phyloP scores from a whole-genome alignment of 352 stramenopile genomes.

The Phytophthora boehmeriae region DNA sequence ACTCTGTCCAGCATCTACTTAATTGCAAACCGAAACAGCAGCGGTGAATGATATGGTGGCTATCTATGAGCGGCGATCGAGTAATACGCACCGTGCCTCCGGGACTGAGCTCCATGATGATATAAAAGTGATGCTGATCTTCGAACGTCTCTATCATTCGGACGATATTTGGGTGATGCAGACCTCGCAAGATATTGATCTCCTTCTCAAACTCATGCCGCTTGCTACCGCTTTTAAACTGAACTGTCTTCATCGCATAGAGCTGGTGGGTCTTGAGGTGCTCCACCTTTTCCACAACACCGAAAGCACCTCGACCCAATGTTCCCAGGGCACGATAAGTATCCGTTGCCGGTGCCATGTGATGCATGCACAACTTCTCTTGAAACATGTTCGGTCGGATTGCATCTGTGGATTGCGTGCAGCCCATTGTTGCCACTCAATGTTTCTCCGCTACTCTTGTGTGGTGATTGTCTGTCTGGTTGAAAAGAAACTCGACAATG shows the following conservation, averaged over 20 bases:
- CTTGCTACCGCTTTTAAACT: conserved; percentile 64
- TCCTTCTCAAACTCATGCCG: conserved; percentile 77
- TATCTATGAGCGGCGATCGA: no score
- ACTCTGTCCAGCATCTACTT: conserved; percentile 64
- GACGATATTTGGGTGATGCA: conserved; percentile 86
- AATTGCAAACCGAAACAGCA: no score
- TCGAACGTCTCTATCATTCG: conserved; percentile 84
- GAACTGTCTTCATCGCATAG: conserved; percentile 85
- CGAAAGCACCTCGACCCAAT: conserved; percentile 74
- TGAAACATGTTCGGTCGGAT: conserved; percentile 76
- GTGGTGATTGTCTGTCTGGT: not conserved
- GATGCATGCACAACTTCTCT: conserved; percentile 78
- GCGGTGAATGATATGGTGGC: no score
- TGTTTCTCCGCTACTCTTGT: not conserved
- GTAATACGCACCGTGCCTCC: conserved; percentile 55
- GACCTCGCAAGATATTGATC: conserved; percentile 72
- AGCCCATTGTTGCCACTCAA: conserved; percentile 52
- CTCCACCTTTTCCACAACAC: conserved; percentile 77
- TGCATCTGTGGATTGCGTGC: conserved; percentile 57
- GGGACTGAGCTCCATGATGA: conserved; percentile 86
- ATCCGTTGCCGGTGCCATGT: conserved; percentile 54
- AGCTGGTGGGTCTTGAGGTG: conserved; percentile 67
- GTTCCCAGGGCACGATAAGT: conserved; percentile 60
- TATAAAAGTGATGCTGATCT: conserved; percentile 78
- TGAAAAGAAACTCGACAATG: conserved; percentile 18